phyloP scores from a whole-genome alignment of 345 rosid genomes.

The Aethionema arabicum region DNA sequence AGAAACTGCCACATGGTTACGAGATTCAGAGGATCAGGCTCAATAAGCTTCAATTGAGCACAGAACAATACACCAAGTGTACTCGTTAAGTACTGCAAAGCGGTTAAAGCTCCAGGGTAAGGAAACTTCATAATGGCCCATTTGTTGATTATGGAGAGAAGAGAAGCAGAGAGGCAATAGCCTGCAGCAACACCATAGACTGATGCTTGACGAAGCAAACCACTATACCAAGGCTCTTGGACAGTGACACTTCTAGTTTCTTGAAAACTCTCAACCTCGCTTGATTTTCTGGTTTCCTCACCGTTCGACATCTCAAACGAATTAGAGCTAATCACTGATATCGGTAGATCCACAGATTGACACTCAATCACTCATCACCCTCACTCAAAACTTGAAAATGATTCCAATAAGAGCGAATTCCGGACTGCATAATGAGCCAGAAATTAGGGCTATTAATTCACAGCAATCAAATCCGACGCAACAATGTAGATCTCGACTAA shows the following conservation, averaged over 20 bases:
- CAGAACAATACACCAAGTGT: constrained; percentile 72
- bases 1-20: constrained; percentile 91
- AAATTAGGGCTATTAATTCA: constrained; percentile 15
- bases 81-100: constrained; percentile 87
- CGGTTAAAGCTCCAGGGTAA: constrained; percentile 93
- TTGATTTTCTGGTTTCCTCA: constrained; percentile 44
- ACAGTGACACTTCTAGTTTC: constrained; percentile 22
- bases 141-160: constrained; percentile 94
- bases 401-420: neutral
- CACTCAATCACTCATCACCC: constrained; percentile 9
- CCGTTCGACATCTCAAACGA: constrained; percentile 46
- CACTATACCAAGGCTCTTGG: constrained; percentile 45
- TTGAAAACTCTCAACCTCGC: constrained; percentile 29
- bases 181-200: constrained; percentile 86
- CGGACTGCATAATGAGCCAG: neutral
- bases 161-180: constrained; percentile 89
- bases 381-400: constrained; percentile 2
- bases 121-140: constrained; percentile 99
- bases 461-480: neutral
- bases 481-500: neutral
- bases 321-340: neutral
- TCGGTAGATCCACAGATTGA: constrained; percentile 14
- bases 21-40: constrained; percentile 66
- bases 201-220: constrained; percentile 54
- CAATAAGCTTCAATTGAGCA: constrained; percentile 59